A percentile compares a stretch with the other conserved stretches of the same genome.
Evolutionary conservation across 2,329 filamentous ascomycete genomes (phyloP).

Genomic region (Ceratocystis harringtonii): DNA sequence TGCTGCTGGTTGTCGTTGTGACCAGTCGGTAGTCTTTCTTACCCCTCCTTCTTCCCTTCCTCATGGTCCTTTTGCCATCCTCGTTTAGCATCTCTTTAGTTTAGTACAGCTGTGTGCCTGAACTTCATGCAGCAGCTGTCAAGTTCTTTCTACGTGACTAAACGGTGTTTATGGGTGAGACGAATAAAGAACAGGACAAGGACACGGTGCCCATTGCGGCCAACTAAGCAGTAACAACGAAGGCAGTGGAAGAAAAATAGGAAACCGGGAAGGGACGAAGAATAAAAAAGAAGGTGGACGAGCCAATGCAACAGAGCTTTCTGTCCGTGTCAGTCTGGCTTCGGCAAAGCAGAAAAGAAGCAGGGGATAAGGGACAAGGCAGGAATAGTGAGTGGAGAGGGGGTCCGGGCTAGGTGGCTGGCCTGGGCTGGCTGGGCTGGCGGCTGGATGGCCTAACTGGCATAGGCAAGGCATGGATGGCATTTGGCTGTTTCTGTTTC

Average conservation of each 20-base stretch:
- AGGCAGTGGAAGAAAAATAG: background rate
- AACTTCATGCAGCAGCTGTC: background rate
- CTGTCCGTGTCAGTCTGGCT: background rate
- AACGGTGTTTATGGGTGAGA: background rate
- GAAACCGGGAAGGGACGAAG: background rate
- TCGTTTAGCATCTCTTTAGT: too few species aligned
- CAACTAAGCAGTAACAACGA: background rate
- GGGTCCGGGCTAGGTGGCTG: background rate
- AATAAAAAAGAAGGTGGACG: background rate
- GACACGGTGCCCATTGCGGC: background rate
- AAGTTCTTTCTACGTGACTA: background rate
- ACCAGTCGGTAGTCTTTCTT: background rate
- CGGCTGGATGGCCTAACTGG: background rate
- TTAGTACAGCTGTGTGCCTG: background rate
- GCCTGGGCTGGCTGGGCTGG: background rate
- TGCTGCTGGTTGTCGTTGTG: too few species aligned
- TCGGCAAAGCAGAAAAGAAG: background rate
- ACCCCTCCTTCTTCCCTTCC: background rate
- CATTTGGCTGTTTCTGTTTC: conserved; percentile 3
- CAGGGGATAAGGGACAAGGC: background rate
- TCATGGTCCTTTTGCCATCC: background rate
- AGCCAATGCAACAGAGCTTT: background rate
- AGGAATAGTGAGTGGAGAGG: background rate
- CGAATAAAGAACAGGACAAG: conserved; percentile 1
- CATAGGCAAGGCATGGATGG: background rate